Percentiles rank a stretch among this genome's conserved stretches.
These are phyloP conservation scores for Geopyxis carbonaria DNA, from an alignment of 495 filamentous ascomycete species.

Conservation along the genomic window DNA sequence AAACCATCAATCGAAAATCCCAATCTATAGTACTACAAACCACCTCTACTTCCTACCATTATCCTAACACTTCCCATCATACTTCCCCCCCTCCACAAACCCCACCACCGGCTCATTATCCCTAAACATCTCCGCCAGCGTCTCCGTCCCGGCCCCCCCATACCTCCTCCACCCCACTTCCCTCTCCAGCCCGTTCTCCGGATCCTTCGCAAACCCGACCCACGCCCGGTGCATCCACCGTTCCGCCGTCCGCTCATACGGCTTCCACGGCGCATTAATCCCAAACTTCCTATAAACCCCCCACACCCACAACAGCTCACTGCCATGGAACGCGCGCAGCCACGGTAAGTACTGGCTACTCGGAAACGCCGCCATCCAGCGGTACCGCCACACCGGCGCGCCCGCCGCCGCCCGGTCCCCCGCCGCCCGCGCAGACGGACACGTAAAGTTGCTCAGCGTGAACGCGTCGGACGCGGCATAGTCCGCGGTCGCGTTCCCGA, in stretches of 20 bases:
- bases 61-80: conserved; percentile 1
- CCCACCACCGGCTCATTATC: conserved; percentile 1
- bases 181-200: conserved; percentile 2
- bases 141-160: background rate
- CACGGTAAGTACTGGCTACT: background rate
- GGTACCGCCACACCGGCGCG: conserved; percentile 4
- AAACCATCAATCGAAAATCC: too few relatives aligned
- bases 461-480: background rate
- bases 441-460: background rate
- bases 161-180: conserved; percentile 1
- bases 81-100: background rate
- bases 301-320: background rate
- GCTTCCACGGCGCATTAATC: background rate
- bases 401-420: background rate
- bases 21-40: too few relatives aligned
- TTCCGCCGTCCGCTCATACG: background rate
- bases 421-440: background rate
- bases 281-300: conserved; percentile 1
- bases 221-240: conserved; percentile 2
- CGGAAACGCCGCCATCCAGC: conserved; percentile 3
- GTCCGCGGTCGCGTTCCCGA: background rate
- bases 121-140: background rate
- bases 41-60: too few relatives aligned
- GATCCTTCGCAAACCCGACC: conserved; percentile 6
- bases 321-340: conserved; percentile 1